These are phyloP conservation scores for Colletotrichum tanaceti DNA, from an alignment of 2,329 filamentous ascomycete genomes.

Conservation along the genomic window DNA sequence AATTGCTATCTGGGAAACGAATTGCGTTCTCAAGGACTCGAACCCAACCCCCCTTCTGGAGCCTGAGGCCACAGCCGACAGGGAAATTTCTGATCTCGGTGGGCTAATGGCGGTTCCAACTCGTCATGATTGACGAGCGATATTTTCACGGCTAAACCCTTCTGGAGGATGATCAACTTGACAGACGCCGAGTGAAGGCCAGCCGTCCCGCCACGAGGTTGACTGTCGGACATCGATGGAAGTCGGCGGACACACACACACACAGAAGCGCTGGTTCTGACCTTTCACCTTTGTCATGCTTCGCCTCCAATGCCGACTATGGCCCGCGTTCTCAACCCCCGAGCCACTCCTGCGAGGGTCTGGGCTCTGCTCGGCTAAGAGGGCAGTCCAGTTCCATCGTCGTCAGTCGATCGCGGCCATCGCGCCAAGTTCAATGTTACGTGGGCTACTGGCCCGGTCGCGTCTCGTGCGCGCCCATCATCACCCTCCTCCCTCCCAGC, in stretches of 20 bases:
- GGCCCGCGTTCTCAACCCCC: slow-evolving; percentile 19
- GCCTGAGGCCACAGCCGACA: background rate
- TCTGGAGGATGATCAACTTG: slow-evolving; percentile 6
- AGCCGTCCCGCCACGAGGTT: background rate
- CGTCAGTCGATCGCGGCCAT: background rate
- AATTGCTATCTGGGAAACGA: background rate
- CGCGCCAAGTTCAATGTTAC: background rate
- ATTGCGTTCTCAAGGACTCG: too few species aligned
- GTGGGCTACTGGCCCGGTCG: slow-evolving; percentile 12
- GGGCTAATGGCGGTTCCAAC: slow-evolving; percentile 21
- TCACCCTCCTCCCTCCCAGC: too few species aligned
- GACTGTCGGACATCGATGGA: slow-evolving; percentile 2
- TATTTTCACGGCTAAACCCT: slow-evolving; percentile 15
- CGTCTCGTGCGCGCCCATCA: slow-evolving; percentile 23
- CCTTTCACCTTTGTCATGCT: too few species aligned
- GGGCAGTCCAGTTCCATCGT: background rate
- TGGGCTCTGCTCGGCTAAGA: slow-evolving; percentile 6
- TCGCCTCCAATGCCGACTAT: slow-evolving; percentile 7
- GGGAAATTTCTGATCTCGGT: slow-evolving; percentile 2
- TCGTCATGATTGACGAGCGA: slow-evolving; percentile 11
- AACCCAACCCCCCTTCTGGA: too few species aligned
- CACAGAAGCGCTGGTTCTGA: too few species aligned
- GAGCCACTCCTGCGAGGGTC: background rate
- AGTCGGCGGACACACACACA: background rate
- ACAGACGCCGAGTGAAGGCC: slow-evolving; percentile 16